Evolutionary conservation across 2,329 filamentous ascomycete species (phyloP).

Genomic region (Colletotrichum neosansevieriae): DNA sequence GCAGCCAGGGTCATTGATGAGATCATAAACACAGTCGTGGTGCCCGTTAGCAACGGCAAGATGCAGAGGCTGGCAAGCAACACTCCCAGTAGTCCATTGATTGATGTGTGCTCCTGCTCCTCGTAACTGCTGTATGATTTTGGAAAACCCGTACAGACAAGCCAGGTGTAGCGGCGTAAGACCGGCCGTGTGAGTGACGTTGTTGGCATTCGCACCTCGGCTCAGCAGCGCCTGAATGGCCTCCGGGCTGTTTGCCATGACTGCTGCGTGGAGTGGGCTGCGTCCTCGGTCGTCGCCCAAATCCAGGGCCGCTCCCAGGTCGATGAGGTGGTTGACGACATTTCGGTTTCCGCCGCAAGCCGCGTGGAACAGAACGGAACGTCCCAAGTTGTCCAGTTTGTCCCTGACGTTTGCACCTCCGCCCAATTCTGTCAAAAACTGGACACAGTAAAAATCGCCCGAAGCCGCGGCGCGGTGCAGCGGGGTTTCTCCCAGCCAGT

Average conservation of each 20-base stretch:
- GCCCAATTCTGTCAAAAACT: background rate
- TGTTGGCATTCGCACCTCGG: background rate
- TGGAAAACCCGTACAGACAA: constrained; percentile 18
- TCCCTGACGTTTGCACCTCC: background rate
- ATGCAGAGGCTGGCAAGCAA: constrained; percentile 3
- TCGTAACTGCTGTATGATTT: background rate
- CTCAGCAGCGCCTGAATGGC: background rate
- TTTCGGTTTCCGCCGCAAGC: constrained; percentile 6
- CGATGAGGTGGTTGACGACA: background rate
- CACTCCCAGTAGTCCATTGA: background rate
- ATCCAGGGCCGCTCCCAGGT: background rate
- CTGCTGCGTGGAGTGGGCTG: constrained; percentile 24
- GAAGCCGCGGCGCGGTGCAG: constrained; percentile 13
- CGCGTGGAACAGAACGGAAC: constrained; percentile 27
- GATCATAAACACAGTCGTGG: background rate
- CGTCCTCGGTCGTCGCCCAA: constrained; percentile 12
- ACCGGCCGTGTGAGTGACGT: background rate
- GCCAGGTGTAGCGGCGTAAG: constrained; percentile 21
- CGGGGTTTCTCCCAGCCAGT: constrained; percentile 17
- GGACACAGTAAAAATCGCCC: background rate
- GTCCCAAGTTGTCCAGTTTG: background rate
- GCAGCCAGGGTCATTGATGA: background rate
- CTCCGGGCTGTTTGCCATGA: background rate
- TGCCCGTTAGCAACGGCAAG: constrained; percentile 2
- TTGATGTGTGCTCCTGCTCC: background rate